Base-by-base conservation (phyloP, 176 grass and related monocot genomes). In the Triticum urartu region DNA sequence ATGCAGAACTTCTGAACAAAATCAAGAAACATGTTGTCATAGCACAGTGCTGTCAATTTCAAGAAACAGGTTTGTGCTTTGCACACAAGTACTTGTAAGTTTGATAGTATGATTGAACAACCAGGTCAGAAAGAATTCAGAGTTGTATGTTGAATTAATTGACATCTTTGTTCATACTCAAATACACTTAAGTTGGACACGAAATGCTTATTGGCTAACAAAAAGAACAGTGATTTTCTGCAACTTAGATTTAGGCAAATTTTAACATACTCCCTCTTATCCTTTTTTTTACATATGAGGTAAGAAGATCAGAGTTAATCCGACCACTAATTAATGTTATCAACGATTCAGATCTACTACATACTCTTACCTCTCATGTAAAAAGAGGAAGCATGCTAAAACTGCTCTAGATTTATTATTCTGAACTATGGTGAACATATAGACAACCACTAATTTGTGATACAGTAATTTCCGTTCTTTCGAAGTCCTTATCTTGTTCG, bases 361-460 rank as follows among this genome's bases (percentile, higher is more conserved):
- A 30, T 30, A 30, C 28, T 30, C 28, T 30, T 30, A 30, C 2
- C 28, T 30, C 28, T 30, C 28, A 30, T 30, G 28, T 30, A 2
- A 30, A 30, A 30, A 30, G 28, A 30, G 2, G 2, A 30, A 30
- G 28, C 28, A 30, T 30, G 28, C 28, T 30, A 30, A 30, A 30
- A 30, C 28, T 30, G 28, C 28, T 30, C 28, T 54, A 18, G 50
- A 54, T 52, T 52, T 2, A 54, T 18, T 15, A 54, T 54, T 54
- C 15, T 54, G 50, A 54, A 54, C 5, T 15, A 54, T 18, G 14
- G 14, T 35, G 34, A 58, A 58, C 48, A 58, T 58, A 58, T 52
- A 74, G 22, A 72, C 9, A 72, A 75, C 77, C 32, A 66, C 28
- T 85, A 58, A 18, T 84, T 80, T 38, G 48, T 60, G 48, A 45